Conservation (phyloP, 441 rosid genomes). For the Bocquillonia castaneifolia region DNA sequence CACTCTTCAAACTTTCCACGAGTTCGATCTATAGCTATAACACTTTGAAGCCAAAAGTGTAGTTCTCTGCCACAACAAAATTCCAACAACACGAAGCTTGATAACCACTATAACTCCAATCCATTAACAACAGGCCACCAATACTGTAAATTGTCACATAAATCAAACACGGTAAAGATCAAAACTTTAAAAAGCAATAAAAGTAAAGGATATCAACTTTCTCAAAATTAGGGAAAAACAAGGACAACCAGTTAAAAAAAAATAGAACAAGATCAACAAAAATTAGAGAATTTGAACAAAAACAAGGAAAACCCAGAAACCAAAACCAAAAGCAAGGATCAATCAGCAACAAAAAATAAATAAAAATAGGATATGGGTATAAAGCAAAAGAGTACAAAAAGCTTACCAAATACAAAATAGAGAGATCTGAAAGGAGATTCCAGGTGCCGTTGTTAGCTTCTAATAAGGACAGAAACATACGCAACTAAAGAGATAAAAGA, state of each 20-base stretch:
- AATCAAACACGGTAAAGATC: conserved; percentile 12
- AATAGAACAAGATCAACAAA: background rate
- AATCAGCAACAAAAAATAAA: background rate
- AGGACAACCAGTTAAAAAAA: conserved; percentile 21
- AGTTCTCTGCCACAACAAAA: conserved; percentile 33
- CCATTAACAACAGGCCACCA: conserved; percentile 44
- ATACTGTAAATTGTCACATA: conserved; percentile 28
- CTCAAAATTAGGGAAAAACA: background rate
- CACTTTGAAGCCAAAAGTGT: conserved; percentile 30
- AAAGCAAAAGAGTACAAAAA: conserved; percentile 7
- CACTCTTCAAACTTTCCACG: conserved; percentile 13
- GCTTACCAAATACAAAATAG: conserved; percentile 4
- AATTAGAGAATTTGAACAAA: background rate
- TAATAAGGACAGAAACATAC: conserved; percentile 8
- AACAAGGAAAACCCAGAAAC: conserved; percentile 26
- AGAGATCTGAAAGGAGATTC: too few species aligned
- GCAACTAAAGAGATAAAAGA: background rate
- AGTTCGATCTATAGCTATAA: conserved; percentile 19
- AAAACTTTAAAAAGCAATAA: background rate
- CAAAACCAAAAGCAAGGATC: conserved; percentile 17
- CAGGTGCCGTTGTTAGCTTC: background rate
- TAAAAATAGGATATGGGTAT: conserved; percentile 12
- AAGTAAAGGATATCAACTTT: background rate
- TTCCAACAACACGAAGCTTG: conserved; percentile 34
- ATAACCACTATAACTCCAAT: conserved; percentile 42